Percentiles rank a stretch among this genome's conserved stretches.
These are phyloP conservation scores for Gastrodia elata DNA, from an alignment of 106 monocot species.

Conservation along the genomic window DNA sequence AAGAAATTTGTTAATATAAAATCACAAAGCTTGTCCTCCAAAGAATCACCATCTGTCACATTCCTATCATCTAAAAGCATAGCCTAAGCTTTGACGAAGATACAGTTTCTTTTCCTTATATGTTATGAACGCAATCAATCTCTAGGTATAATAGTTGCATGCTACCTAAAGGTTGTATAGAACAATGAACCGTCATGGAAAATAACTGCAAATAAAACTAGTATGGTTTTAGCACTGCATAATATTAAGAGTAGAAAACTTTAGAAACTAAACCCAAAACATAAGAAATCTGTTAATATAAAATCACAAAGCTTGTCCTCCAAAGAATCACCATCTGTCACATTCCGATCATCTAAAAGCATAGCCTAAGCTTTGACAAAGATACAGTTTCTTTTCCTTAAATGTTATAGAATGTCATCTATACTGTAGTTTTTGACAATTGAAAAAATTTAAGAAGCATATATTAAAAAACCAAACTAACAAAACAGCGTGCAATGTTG, in stretches of 20 bases:
- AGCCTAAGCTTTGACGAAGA: not conserved
- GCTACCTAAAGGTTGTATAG: not conserved
- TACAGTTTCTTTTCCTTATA: not conserved
- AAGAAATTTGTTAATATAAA: not conserved
- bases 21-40: not conserved
- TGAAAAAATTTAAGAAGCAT: not conserved
- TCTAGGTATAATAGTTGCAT: too few relatives aligned
- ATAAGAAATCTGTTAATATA: not conserved
- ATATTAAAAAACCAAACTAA: not conserved
- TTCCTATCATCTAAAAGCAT: not conserved
- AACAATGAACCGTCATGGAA: not conserved
- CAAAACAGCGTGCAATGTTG: not conserved
- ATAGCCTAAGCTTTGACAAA: not conserved
- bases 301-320: not conserved
- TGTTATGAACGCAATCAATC: too few relatives aligned
- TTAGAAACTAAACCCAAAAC: not conserved
- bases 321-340: not conserved
- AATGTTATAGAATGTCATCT: not conserved
- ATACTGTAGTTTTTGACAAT: not conserved
- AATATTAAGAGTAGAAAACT: not conserved
- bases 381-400: not conserved
- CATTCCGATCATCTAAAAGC: not conserved
- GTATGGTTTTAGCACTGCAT: not conserved
- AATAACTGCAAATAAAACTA: not conserved
- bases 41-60: not conserved